A percentile compares a stretch with the other conserved stretches of the same genome.
Conservation (phyloP, 352 stramenopile genomes). For the Phytophthora parvispora region DNA sequence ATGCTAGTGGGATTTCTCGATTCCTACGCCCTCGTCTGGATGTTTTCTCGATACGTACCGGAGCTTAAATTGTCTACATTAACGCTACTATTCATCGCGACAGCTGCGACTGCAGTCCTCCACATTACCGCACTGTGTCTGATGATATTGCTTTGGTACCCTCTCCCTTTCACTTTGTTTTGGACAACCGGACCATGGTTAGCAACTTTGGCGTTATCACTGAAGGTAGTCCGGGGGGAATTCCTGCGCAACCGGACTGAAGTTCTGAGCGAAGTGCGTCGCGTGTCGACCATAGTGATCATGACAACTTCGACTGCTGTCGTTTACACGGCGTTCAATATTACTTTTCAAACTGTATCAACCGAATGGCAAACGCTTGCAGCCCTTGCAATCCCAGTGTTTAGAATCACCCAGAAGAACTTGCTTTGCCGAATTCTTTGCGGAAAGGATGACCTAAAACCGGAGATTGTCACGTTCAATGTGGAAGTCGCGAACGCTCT, state of each 20-base stretch:
- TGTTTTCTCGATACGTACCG: slow-evolving; percentile 16
- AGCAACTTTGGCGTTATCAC: slow-evolving; percentile 7
- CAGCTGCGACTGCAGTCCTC: not conserved
- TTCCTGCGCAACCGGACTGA: slow-evolving; percentile 10
- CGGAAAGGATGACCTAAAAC: slow-evolving; percentile 37
- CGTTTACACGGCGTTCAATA: slow-evolving; percentile 14
- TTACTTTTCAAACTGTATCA: slow-evolving; percentile 10
- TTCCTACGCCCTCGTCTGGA: slow-evolving; percentile 14
- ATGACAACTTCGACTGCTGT: slow-evolving; percentile 2
- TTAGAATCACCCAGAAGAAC: slow-evolving; percentile 20
- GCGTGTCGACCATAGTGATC: slow-evolving; percentile 10
- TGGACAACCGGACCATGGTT: slow-evolving; percentile 22
- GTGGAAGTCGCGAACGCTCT: slow-evolving; percentile 58
- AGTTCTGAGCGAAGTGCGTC: slow-evolving; percentile 19
- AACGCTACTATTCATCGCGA: not conserved
- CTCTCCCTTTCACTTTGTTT: slow-evolving; percentile 21
- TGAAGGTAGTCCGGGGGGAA: slow-evolving; percentile 11
- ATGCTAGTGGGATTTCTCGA: not conserved
- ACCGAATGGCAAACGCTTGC: slow-evolving; percentile 3
- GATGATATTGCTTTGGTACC: slow-evolving; percentile 15
- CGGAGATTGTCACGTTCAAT: slow-evolving; percentile 53
- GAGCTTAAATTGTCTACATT: slow-evolving; percentile 14
- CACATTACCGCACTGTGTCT: slow-evolving; percentile 1
- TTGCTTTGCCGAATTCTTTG: slow-evolving; percentile 12
- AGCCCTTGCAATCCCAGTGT: slow-evolving; percentile 8